Percentiles rank a stretch among this genome's conserved stretches.
phyloP scores from a whole-genome alignment of 495 filamentous ascomycete genomes.

The Haplographium delicatum region DNA sequence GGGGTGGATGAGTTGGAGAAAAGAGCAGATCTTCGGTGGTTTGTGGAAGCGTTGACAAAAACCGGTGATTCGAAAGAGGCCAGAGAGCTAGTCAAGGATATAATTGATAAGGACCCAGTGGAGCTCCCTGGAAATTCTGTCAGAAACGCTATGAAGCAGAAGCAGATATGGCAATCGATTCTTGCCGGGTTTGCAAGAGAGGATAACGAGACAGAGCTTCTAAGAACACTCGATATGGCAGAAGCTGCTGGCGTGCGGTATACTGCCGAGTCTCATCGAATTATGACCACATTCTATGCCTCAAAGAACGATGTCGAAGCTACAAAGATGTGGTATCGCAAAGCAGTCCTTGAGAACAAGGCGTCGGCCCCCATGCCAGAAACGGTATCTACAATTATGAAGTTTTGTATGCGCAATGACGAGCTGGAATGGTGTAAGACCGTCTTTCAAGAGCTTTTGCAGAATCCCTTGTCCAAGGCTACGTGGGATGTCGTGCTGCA shows the following conservation, averaged over 20 bases:
- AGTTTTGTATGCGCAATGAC: conserved; percentile 50
- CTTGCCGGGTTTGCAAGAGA: conserved; percentile 63
- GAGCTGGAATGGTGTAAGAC: conserved; percentile 58
- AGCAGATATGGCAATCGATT: conserved; percentile 50
- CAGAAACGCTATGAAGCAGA: too few relatives aligned
- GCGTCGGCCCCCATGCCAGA: conserved; percentile 17
- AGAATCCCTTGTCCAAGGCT: conserved; percentile 40
- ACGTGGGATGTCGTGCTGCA: conserved; percentile 67
- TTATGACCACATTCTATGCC: conserved; percentile 50
- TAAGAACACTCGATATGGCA: conserved; percentile 34
- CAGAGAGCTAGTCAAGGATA: conserved; percentile 41
- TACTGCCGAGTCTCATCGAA: conserved; percentile 35
- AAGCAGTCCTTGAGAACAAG: conserved; percentile 32
- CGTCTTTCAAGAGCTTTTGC: conserved; percentile 55
- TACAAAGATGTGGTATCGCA: conserved; percentile 61
- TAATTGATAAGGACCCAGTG: conserved; percentile 18
- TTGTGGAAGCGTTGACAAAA: conserved; percentile 49
- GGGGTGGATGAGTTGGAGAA: background rate
- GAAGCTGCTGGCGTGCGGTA: conserved; percentile 29
- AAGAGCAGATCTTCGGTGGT: conserved; percentile 37
- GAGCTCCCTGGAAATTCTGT: too few relatives aligned
- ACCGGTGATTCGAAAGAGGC: conserved; percentile 59
- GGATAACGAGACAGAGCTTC: conserved; percentile 50
- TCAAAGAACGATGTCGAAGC: conserved; percentile 41
- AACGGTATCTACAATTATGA: conserved; percentile 47